A percentile compares a stretch with the other conserved stretches of the same genome.
phyloP scores from a whole-genome alignment of 129 eudicot species.

The Escallonia rubra region DNA sequence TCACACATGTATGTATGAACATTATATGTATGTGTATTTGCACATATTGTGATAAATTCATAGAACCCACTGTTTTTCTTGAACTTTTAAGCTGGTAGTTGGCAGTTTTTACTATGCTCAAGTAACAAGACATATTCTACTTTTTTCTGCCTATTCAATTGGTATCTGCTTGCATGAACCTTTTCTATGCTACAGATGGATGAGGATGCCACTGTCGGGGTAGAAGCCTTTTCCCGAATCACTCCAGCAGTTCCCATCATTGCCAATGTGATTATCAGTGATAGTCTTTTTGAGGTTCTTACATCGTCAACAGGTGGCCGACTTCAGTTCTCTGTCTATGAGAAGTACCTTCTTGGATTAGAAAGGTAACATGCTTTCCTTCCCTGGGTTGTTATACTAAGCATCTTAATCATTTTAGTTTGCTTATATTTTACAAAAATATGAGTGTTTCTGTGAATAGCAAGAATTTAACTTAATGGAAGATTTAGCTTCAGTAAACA shows the following conservation, averaged over 20 bases:
- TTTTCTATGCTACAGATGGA: slow-evolving; percentile 57
- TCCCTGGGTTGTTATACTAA: neutral
- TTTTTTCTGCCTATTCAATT: slow-evolving; percentile 7
- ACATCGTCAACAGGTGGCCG: slow-evolving; percentile 62
- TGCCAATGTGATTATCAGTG: slow-evolving; percentile 74
- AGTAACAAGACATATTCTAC: neutral
- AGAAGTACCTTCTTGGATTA: slow-evolving; percentile 70
- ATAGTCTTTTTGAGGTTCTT: slow-evolving; percentile 76
- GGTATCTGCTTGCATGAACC: slow-evolving; percentile 6
- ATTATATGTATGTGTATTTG: neutral
- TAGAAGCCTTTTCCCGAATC: slow-evolving; percentile 78
- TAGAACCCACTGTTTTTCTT: no score
- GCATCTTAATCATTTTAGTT: no score
- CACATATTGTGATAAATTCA: no score
- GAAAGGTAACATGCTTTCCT: slow-evolving; percentile 52
- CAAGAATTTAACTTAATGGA: no score
- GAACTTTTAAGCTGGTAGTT: no score
- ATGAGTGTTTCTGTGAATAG: no score
- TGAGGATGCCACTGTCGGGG: slow-evolving; percentile 70
- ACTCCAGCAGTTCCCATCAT: slow-evolving; percentile 91
- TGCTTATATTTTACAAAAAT: no score
- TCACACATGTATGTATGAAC: no score
- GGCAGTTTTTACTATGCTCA: no score
- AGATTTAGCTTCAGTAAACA: no score
- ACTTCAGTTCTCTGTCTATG: slow-evolving; percentile 70